Conservation (phyloP, 768 basidiomycete genomes). For the Roridomyces roridus region DNA sequence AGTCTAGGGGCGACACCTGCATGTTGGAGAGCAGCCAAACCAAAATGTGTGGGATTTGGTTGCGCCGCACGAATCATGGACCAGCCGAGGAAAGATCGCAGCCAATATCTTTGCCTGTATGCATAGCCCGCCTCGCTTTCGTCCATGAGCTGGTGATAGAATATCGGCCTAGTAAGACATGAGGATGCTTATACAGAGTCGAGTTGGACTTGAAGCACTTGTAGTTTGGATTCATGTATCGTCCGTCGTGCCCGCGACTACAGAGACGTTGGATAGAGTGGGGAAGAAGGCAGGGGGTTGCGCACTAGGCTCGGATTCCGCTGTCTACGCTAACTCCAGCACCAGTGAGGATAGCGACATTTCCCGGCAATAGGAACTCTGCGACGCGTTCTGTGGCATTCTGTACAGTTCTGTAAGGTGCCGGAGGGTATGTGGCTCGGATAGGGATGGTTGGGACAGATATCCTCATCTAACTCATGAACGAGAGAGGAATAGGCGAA, state of each 20-base stretch:
- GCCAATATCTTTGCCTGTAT: constrained; percentile 86
- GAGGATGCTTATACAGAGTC: neutral
- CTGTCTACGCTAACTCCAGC: constrained; percentile 96
- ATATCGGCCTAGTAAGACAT: constrained; percentile 57
- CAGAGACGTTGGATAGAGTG: neutral
- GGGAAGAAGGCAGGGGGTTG: neutral
- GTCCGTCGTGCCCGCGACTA: constrained; percentile 76
- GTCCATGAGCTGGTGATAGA: constrained; percentile 86
- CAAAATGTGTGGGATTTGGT: constrained; percentile 90
- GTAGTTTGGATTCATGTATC: constrained; percentile 91
- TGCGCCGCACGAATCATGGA: constrained; percentile 81
- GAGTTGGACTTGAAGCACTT: constrained; percentile 53
- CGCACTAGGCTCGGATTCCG: constrained; percentile 86
- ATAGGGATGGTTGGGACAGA: constrained; percentile 79
- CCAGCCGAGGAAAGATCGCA: constrained; percentile 85
- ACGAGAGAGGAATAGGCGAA: no score
- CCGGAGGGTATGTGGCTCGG: constrained; percentile 48
- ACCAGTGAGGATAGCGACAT: constrained; percentile 79
- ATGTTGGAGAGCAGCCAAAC: constrained; percentile 83
- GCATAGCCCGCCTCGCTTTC: constrained; percentile 67
- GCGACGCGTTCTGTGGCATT: constrained; percentile 68
- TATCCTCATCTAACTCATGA: constrained; percentile 70
- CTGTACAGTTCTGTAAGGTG: constrained; percentile 46
- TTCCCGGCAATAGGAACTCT: constrained; percentile 74
- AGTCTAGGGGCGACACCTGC: constrained; percentile 62